phyloP scores from a whole-genome alignment of 257 asterid genomes.

The Rehmannia glutinosa region DNA sequence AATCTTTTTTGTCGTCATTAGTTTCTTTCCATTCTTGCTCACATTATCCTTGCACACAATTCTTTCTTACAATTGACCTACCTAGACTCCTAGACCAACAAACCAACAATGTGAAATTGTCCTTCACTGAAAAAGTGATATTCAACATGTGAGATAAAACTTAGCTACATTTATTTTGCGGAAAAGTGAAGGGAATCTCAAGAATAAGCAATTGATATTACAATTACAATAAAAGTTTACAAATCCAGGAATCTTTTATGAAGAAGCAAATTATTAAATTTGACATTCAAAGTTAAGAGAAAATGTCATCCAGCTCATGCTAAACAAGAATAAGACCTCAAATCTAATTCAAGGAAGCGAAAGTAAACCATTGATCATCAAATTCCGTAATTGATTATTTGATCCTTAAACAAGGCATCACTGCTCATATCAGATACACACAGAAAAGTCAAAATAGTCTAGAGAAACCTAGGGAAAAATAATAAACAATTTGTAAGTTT shows the following conservation, averaged over 20 bases:
- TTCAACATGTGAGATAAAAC: neutral
- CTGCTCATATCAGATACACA: too few relatives aligned
- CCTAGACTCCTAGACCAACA: too few relatives aligned
- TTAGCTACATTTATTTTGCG: neutral
- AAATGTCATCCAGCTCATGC: neutral
- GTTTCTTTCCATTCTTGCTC: neutral
- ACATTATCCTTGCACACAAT: neutral
- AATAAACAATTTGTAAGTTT: too few relatives aligned
- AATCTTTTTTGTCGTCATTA: neutral
- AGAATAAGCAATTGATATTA: neutral
- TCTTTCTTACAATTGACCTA: neutral
- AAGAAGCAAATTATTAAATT: neutral
- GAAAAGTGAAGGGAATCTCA: neutral
- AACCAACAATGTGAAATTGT: neutral
- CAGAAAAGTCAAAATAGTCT: neutral
- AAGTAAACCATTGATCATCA: neutral
- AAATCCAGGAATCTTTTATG: neutral
- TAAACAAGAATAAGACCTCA: neutral
- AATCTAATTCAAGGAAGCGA: neutral
- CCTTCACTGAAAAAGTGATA: neutral
- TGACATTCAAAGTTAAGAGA: neutral
- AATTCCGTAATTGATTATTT: too few relatives aligned
- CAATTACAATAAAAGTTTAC: neutral
- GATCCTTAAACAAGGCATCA: too few relatives aligned
- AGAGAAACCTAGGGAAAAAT: neutral